phyloP scores from a whole-genome alignment of 192 early-diverging fungal genomes.

The Backusella liffmaniae region DNA sequence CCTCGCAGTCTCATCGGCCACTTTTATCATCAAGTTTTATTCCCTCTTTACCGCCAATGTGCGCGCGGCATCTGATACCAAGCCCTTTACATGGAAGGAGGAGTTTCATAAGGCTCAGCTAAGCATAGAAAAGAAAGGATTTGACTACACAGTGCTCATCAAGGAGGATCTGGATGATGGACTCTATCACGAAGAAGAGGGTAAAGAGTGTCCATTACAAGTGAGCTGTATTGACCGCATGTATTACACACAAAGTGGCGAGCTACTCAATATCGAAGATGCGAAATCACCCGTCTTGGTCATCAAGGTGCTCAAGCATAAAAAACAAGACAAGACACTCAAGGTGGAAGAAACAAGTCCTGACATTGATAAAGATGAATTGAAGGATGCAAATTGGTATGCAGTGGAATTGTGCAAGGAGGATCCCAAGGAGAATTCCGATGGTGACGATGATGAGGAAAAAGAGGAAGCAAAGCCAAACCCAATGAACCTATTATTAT shows the following conservation, averaged over 20 bases:
- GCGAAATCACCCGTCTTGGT: slow-evolving; percentile 67
- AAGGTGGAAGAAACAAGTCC: slow-evolving; percentile 23
- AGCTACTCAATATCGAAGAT: slow-evolving; percentile 76
- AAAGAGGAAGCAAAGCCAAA: background rate
- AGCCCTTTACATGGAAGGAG: slow-evolving; percentile 84
- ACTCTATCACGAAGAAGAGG: slow-evolving; percentile 69
- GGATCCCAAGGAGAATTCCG: background rate
- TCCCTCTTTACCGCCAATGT: slow-evolving; percentile 67
- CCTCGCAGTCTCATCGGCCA: slow-evolving; percentile 22
- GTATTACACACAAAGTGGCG: slow-evolving; percentile 74
- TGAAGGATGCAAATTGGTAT: slow-evolving; percentile 28
- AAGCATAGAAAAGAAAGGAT: background rate
- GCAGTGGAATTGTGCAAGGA: slow-evolving; percentile 35
- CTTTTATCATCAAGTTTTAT: slow-evolving; percentile 60
- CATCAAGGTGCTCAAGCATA: slow-evolving; percentile 52
- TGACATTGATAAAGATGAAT: slow-evolving; percentile 26
- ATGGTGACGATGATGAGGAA: slow-evolving; percentile 13
- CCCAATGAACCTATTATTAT: slow-evolving; percentile 47
- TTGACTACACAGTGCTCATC: slow-evolving; percentile 56
- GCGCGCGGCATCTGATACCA: slow-evolving; percentile 50
- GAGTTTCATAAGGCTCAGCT: slow-evolving; percentile 61
- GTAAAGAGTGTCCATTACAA: slow-evolving; percentile 43
- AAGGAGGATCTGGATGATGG: slow-evolving; percentile 73
- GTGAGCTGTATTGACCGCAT: slow-evolving; percentile 50
- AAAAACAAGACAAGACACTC: background rate